Evolutionary conservation across 2,329 filamentous ascomycete genomes (phyloP).

Genomic region (Cryphonectria parasitica): DNA sequence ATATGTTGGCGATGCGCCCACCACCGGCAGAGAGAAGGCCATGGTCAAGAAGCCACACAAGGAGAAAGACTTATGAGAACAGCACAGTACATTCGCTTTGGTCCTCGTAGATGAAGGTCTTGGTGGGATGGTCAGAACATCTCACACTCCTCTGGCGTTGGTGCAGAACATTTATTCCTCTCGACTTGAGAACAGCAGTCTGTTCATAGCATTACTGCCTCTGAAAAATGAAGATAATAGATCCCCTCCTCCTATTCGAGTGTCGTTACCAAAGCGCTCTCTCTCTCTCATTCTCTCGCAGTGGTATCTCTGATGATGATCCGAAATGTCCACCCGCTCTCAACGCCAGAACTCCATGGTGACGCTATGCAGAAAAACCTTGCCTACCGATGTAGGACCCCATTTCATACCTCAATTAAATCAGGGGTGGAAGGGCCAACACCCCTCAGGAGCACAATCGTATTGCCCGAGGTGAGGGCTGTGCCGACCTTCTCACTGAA

Average conservation of each 20-base stretch:
- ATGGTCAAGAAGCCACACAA: conserved; percentile 47
- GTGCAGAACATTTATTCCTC: not conserved
- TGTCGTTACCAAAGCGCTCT: conserved; percentile 1
- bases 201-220: not conserved
- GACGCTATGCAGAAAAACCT: conserved; percentile 8
- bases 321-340: not conserved
- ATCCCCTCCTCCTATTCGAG: not conserved
- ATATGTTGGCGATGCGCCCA: conserved; percentile 59
- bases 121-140: conserved; percentile 6
- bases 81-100: conserved; percentile 14
- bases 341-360: conserved; percentile 20
- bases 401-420: conserved; percentile 60
- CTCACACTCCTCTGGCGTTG: conserved; percentile 10
- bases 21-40: conserved; percentile 55
- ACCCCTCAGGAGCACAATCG: conserved; percentile 83
- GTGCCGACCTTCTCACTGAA: conserved; percentile 85
- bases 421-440: conserved; percentile 75
- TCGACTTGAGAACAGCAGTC: not conserved
- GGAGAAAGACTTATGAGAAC: conserved; percentile 47
- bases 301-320: conserved; percentile 9
- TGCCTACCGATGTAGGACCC: not conserved
- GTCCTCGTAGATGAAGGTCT: not conserved
- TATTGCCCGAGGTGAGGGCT: conserved; percentile 79
- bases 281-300: not conserved
- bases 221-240: not conserved